Percentiles rank a stretch among this genome's conserved stretches.
These are phyloP conservation scores for Cubamyces lactineus DNA, from an alignment of 768 basidiomycete genomes.

Conservation along the genomic window DNA sequence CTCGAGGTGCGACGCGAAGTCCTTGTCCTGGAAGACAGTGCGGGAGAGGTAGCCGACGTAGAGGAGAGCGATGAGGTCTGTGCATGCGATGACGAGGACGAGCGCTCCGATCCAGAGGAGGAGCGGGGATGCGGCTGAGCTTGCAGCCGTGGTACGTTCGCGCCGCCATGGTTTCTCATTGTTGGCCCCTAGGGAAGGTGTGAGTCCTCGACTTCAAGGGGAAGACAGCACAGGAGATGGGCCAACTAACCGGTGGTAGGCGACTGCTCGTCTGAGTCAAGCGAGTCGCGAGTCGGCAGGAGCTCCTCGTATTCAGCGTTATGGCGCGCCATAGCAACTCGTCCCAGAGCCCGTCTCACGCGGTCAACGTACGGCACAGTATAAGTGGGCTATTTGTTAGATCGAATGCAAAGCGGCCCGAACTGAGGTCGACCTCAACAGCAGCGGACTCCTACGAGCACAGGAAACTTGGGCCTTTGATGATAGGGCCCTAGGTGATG, in stretches of 20 bases:
- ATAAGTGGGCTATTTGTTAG: no score
- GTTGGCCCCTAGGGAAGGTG: no score
- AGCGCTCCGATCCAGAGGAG: constrained; percentile 8
- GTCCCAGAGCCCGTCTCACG: no score
- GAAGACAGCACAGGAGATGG: no score
- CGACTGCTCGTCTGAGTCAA: constrained; percentile 5
- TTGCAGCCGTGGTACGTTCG: not conserved
- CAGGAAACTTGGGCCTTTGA: no score
- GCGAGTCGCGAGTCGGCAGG: constrained; percentile 2
- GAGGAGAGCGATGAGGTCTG: constrained; percentile 10
- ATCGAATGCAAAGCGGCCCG: no score
- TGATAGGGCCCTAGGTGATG: no score
- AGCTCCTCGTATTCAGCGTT: constrained; percentile 15
- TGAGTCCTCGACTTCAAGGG: not conserved
- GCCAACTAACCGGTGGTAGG: not conserved
- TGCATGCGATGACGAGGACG: constrained; percentile 5
- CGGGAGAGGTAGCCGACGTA: constrained; percentile 10
- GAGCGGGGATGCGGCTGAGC: not conserved
- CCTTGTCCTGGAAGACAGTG: constrained; percentile 13
- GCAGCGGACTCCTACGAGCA: no score
- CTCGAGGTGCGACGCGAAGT: constrained; percentile 11
- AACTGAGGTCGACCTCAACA: no score
- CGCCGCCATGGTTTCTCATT: not conserved
- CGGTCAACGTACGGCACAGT: no score
- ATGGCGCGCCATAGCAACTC: not conserved